Conservation (phyloP, 2,329 filamentous ascomycete species). For the Amylocarpus encephaloides region DNA sequence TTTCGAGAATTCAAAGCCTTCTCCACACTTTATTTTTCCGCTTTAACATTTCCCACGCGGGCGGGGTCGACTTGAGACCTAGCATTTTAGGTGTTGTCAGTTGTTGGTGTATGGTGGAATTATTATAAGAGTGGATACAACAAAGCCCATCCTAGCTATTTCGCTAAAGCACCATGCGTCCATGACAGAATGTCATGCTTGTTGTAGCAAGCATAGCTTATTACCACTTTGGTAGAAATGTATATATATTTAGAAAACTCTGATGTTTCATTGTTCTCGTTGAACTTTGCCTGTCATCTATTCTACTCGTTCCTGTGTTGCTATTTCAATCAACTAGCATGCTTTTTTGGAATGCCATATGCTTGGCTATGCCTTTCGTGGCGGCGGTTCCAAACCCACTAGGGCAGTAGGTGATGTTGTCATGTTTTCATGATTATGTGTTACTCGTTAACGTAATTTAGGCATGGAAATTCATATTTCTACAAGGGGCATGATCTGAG, state of each 20-base stretch:
- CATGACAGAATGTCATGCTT: too few relatives aligned
- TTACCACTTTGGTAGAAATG: too few relatives aligned
- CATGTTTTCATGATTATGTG: not conserved
- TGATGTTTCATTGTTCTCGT: not conserved
- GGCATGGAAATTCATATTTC: slow-evolving; percentile 13
- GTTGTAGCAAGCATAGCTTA: too few relatives aligned
- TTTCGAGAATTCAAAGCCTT: not conserved
- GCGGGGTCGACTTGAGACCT: not conserved
- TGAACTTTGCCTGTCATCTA: not conserved
- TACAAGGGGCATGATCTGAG: slow-evolving; percentile 37
- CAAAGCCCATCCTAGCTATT: not conserved
- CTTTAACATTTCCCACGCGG: not conserved
- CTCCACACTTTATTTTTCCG: not conserved
- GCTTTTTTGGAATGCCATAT: not conserved
- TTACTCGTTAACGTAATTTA: not conserved
- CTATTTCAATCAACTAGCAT: not conserved
- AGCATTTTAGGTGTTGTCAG: not conserved
- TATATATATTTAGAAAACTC: too few relatives aligned
- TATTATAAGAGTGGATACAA: not conserved
- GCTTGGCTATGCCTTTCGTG: not conserved
- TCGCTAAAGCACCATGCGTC: not conserved
- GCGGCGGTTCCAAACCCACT: not conserved
- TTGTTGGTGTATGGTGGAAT: not conserved
- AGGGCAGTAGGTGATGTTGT: not conserved
- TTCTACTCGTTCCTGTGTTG: not conserved